These are phyloP conservation scores for Solanum paucissectum DNA, from an alignment of 257 asterid genomes.

Conservation along the genomic window DNA sequence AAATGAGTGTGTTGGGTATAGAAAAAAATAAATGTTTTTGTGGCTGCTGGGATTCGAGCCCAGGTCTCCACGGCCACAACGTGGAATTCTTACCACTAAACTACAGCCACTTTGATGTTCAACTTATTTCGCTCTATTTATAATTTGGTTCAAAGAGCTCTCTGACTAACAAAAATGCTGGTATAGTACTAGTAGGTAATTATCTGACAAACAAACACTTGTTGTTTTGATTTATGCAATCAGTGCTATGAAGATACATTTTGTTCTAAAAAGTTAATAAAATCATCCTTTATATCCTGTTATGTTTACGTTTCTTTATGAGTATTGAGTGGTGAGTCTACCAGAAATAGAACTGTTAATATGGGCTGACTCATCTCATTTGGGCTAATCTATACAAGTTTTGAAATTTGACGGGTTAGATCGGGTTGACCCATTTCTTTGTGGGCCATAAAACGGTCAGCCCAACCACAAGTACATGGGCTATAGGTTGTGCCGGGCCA, in stretches of 20 bases:
- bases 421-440: too few relatives aligned
- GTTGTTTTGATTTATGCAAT: neutral
- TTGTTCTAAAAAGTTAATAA: neutral
- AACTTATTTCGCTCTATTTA: too few relatives aligned
- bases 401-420: too few relatives aligned
- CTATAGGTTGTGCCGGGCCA: too few relatives aligned
- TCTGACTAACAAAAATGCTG: neutral
- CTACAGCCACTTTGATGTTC: constrained; percentile 44
- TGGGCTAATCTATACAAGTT: too few relatives aligned
- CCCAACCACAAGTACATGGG: too few relatives aligned
- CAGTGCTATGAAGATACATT: neutral
- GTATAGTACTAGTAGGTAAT: neutral
- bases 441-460: too few relatives aligned
- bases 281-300: neutral
- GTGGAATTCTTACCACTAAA: constrained; percentile 98
- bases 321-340: neutral
- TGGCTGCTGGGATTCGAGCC: constrained; percentile 99
- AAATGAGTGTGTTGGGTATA: neutral
- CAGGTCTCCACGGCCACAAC: constrained; percentile 99
- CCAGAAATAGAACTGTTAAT: too few relatives aligned
- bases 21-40: constrained; percentile 5
- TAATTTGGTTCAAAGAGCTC: neutral
- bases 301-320: neutral
- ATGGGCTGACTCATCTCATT: too few relatives aligned
- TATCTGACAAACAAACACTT: neutral